A percentile compares a stretch with the other conserved stretches of the same genome.
These are phyloP conservation scores for Fusarium abutilonis DNA, from an alignment of 2,329 filamentous ascomycete genomes.

Conservation along the genomic window DNA sequence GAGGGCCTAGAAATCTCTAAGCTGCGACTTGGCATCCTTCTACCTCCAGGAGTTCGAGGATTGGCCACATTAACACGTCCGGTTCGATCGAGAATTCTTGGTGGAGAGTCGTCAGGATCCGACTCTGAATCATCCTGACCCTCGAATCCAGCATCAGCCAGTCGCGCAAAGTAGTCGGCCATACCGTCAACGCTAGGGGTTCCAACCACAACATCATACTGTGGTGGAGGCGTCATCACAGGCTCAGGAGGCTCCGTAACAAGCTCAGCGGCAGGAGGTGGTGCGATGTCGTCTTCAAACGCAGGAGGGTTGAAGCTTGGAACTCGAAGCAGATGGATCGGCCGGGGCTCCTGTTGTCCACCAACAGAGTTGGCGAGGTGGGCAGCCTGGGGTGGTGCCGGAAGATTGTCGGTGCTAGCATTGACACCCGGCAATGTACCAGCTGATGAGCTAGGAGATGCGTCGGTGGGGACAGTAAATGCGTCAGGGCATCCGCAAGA, in stretches of 20 bases:
- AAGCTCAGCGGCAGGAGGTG: slow-evolving; percentile 49
- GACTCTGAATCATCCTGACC: slow-evolving; percentile 54
- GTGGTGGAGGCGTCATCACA: slow-evolving; percentile 81
- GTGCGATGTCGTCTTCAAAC: slow-evolving; percentile 76
- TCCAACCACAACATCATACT: slow-evolving; percentile 82
- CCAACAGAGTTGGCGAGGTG: slow-evolving; percentile 53
- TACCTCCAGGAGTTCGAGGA: slow-evolving; percentile 63
- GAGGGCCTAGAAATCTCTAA: slow-evolving; percentile 61
- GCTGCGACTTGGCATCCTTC: slow-evolving; percentile 65
- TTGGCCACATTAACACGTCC: slow-evolving; percentile 68
- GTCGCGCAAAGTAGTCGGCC: slow-evolving; percentile 86
- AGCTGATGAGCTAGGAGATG: slow-evolving; percentile 73
- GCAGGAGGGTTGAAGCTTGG: slow-evolving; percentile 90
- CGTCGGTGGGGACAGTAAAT: slow-evolving; percentile 64
- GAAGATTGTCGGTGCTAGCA: slow-evolving; percentile 50
- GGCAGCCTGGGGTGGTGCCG: slow-evolving; percentile 64
- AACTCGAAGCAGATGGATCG: slow-evolving; percentile 83
- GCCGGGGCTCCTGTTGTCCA: slow-evolving; percentile 61
- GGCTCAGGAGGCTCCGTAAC: slow-evolving; percentile 39
- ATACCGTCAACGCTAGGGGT: slow-evolving; percentile 73
- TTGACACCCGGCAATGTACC: slow-evolving; percentile 58
- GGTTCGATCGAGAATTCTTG: slow-evolving; percentile 60
- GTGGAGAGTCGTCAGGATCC: slow-evolving; percentile 56
- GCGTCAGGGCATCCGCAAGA: slow-evolving; percentile 66
- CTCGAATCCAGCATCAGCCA: slow-evolving; percentile 74